A percentile compares a stretch with the other conserved stretches of the same genome.
Conservation (phyloP, 768 basidiomycete species). For the Fomitopsis pulvina region DNA sequence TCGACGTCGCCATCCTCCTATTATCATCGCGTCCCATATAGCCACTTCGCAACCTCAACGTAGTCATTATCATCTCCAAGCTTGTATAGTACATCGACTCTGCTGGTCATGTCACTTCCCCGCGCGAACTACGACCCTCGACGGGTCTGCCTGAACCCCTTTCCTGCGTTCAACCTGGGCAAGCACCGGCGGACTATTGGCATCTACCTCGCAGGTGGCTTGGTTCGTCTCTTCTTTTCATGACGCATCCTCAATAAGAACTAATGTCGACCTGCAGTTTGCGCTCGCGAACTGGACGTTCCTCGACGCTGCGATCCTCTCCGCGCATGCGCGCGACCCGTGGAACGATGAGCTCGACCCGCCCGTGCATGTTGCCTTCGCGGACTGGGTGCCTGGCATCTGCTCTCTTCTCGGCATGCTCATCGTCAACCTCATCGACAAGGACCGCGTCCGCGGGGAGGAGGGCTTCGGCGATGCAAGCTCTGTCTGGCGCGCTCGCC, state of each 20-base stretch:
- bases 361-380: conserved; percentile 80
- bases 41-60: too few species aligned
- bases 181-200: conserved; percentile 78
- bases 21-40: too few species aligned
- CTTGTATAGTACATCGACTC: neutral
- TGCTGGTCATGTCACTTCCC: conserved; percentile 50
- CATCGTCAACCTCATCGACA: conserved; percentile 91
- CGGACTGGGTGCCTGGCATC: conserved; percentile 97
- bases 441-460: conserved; percentile 77
- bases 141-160: conserved; percentile 81
- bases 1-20: too few species aligned
- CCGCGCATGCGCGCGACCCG: conserved; percentile 77
- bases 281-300: conserved; percentile 94
- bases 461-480: conserved; percentile 75
- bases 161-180: conserved; percentile 69
- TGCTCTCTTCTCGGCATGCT: conserved; percentile 90
- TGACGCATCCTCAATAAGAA: conserved; percentile 1
- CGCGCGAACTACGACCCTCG: conserved; percentile 79
- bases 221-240: conserved; percentile 54
- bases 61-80: too few species aligned
- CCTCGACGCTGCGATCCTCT: conserved; percentile 87
- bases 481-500: conserved; percentile 86
- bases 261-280: conserved; percentile 48
- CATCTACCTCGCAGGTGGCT: conserved; percentile 85
- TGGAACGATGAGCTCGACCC: conserved; percentile 63